Conservation (phyloP, 139 green algal genomes). For the Tetradesmus lagerheimii region DNA sequence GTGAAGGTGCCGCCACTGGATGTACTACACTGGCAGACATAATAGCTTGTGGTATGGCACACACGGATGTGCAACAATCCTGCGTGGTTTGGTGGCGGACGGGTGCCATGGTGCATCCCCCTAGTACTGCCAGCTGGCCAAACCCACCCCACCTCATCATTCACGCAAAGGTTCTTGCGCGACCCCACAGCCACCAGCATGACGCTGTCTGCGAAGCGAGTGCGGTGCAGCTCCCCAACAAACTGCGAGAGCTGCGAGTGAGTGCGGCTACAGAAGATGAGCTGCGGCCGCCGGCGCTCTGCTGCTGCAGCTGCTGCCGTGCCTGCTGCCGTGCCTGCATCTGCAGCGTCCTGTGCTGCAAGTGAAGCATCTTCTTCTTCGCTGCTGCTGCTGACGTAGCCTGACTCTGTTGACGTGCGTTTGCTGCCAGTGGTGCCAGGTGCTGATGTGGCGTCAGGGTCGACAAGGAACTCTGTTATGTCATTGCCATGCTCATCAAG, state of each 20-base stretch:
- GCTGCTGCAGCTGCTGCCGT: neutral
- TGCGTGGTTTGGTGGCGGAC: too few relatives aligned
- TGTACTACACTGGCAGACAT: too few relatives aligned
- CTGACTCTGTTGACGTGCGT: neutral
- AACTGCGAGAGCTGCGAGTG: constrained; percentile 98
- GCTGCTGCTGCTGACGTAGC: constrained; percentile 37
- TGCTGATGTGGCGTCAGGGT: neutral
- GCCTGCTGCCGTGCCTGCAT: neutral
- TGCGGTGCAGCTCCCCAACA: constrained; percentile 83
- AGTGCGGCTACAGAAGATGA: constrained; percentile 95
- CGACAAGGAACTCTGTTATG: constrained; percentile 39
- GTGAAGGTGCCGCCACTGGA: too few relatives aligned
- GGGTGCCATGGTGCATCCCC: neutral
- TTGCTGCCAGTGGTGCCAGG: neutral
- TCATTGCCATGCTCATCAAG: constrained; percentile 47
- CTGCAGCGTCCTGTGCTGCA: neutral
- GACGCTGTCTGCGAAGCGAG: constrained; percentile 69
- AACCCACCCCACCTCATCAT: constrained; percentile 78
- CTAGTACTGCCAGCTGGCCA: neutral
- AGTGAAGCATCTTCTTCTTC: neutral
- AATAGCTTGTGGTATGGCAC: too few relatives aligned
- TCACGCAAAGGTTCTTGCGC: constrained; percentile 86
- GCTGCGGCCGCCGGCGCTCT: constrained; percentile 60
- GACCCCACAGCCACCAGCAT: constrained; percentile 76
- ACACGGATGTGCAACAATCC: too few relatives aligned